A percentile compares a stretch with the other conserved stretches of the same genome.
Evolutionary conservation across 345 rosid genomes (phyloP).

Genomic region (Pistacia vera): DNA sequence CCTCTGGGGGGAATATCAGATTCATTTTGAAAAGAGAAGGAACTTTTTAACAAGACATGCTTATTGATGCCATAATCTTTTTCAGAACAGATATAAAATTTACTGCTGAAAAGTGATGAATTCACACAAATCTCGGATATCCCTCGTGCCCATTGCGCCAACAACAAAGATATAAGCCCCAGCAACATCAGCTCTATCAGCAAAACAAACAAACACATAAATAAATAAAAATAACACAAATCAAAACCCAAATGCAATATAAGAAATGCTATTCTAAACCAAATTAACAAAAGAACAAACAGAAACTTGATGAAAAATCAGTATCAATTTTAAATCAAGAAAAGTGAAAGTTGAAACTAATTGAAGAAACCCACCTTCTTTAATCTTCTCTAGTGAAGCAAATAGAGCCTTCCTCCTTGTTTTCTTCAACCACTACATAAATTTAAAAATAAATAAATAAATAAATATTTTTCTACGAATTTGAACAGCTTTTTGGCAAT

Average conservation of each 20-base stretch:
- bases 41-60: slow-evolving; percentile 40
- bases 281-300: not conserved
- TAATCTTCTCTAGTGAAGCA: slow-evolving; percentile 88
- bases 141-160: slow-evolving; percentile 93
- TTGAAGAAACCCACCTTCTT: slow-evolving; percentile 62
- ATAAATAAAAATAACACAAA: too few relatives aligned
- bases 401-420: slow-evolving; percentile 82
- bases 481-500: not conserved
- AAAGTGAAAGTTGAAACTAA: not conserved
- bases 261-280: too few relatives aligned
- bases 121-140: slow-evolving; percentile 88
- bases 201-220: slow-evolving; percentile 16
- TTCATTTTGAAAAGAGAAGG: slow-evolving; percentile 42
- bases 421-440: slow-evolving; percentile 78
- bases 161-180: slow-evolving; percentile 83
- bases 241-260: not conserved
- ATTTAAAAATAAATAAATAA: not conserved
- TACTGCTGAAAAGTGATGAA: slow-evolving; percentile 86
- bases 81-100: slow-evolving; percentile 79
- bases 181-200: slow-evolving; percentile 91
- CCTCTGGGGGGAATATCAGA: slow-evolving; percentile 58
- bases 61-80: slow-evolving; percentile 49
- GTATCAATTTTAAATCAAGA: not conserved
- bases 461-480: not conserved
- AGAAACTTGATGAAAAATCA: not conserved